Evolutionary conservation across 2,329 filamentous ascomycete species (phyloP).

Genomic region (Talaromyces rugulosus): DNA sequence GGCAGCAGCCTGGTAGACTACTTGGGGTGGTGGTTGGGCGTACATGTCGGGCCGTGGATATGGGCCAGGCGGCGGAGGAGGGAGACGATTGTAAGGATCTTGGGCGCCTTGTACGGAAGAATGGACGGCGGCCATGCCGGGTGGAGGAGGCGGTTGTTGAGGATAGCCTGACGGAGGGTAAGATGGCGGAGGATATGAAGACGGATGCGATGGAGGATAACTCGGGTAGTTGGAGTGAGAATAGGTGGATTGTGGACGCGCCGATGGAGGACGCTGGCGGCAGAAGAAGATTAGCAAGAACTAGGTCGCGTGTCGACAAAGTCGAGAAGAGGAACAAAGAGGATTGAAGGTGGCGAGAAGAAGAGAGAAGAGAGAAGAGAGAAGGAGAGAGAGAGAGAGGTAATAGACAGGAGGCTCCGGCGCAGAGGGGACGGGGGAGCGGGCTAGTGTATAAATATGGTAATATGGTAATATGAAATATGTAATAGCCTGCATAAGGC

Average conservation of each 20-base stretch:
- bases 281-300: neutral
- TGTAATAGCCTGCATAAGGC: neutral
- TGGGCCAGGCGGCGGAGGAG: conserved; percentile 34
- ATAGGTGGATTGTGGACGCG: conserved; percentile 11
- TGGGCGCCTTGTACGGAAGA: conserved; percentile 37
- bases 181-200: conserved; percentile 8
- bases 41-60: conserved; percentile 41
- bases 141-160: conserved; percentile 24
- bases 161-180: conserved; percentile 28
- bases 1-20: conserved; percentile 43
- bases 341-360: conserved; percentile 15
- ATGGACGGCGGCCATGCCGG: conserved; percentile 41
- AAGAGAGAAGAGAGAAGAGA: conserved; percentile 17
- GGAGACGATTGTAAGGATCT: conserved; percentile 39
- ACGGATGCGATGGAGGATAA: conserved; percentile 9
- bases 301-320: neutral
- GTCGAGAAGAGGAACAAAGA: conserved; percentile 15
- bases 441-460: neutral
- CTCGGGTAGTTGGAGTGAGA: conserved; percentile 5
- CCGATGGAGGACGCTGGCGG: conserved; percentile 9
- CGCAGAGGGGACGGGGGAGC: neutral
- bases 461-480: neutral
- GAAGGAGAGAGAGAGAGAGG: conserved; percentile 15
- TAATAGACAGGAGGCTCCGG: neutral
- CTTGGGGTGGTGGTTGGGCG: conserved; percentile 32